Percentiles rank a stretch among this genome's conserved stretches.
Conservation (phyloP, 2,329 filamentous ascomycete species). For the Bipolaris victoriae region DNA sequence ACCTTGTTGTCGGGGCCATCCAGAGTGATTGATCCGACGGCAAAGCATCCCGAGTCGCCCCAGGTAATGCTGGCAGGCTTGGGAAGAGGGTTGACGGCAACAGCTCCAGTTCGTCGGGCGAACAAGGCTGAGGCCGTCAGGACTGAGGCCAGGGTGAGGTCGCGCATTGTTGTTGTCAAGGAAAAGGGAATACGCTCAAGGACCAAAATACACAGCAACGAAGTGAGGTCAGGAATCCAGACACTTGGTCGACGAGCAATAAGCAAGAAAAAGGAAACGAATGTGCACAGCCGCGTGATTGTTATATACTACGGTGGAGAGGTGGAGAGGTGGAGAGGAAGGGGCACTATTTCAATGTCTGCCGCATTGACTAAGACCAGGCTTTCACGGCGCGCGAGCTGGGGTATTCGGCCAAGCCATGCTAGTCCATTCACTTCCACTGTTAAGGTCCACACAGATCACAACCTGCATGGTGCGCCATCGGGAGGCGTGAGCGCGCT, state of each 20-base stretch:
- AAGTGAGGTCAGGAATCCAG: neutral
- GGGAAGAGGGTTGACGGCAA: conserved; percentile 61
- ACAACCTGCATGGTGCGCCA: conserved; percentile 14
- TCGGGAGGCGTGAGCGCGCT: neutral
- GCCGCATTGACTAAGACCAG: conserved; percentile 12
- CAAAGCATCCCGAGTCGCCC: conserved; percentile 58
- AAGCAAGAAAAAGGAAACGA: conserved; percentile 13
- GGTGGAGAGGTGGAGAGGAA: neutral
- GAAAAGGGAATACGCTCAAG: neutral
- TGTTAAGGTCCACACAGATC: conserved; percentile 3
- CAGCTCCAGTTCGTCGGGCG: conserved; percentile 50
- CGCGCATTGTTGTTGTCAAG: conserved; percentile 34
- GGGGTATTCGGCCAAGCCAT: conserved; percentile 30
- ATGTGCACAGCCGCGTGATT: conserved; percentile 2
- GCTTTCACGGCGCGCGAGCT: conserved; percentile 2
- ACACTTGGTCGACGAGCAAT: neutral
- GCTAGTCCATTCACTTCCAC: conserved; percentile 5
- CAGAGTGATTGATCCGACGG: conserved; percentile 50
- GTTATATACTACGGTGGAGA: neutral
- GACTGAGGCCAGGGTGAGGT: conserved; percentile 37
- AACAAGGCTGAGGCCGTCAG: conserved; percentile 45
- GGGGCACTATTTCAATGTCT: conserved; percentile 35
- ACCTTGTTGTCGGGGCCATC: conserved; percentile 45
- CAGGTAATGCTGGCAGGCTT: conserved; percentile 61
- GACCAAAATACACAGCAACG: neutral